phyloP scores from a whole-genome alignment of 2,329 filamentous ascomycete genomes.

The Aspergillus tanneri region DNA sequence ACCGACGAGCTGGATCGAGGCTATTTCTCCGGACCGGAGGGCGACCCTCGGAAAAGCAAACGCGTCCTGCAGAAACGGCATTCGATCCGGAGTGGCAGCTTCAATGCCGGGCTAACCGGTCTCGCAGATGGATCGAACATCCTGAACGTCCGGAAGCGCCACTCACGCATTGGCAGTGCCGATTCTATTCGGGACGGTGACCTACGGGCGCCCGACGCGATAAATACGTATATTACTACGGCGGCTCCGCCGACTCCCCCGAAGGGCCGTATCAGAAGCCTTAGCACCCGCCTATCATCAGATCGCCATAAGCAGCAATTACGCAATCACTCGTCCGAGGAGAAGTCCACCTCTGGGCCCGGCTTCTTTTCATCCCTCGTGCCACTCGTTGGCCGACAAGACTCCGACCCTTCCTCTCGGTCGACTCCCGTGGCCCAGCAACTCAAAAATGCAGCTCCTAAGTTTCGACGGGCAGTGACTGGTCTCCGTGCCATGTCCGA shows the following conservation, averaged over 20 bases:
- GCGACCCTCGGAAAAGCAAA: constrained; percentile 67
- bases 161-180: constrained; percentile 75
- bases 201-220: constrained; percentile 53
- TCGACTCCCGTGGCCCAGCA: constrained; percentile 50
- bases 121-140: constrained; percentile 72
- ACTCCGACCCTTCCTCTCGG: constrained; percentile 52
- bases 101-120: constrained; percentile 70
- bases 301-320: constrained; percentile 43
- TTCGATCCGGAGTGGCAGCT: constrained; percentile 34
- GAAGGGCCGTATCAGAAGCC: constrained; percentile 57
- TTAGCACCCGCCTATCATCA: constrained; percentile 58
- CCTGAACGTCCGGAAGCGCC: constrained; percentile 65
- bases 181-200: constrained; percentile 67
- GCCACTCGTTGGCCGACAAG: constrained; percentile 45
- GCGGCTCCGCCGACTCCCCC: constrained; percentile 62
- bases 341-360: constrained; percentile 44
- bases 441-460: constrained; percentile 59
- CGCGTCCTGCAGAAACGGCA: constrained; percentile 77
- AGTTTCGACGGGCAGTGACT: constrained; percentile 58
- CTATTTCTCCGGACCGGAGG: constrained; percentile 89
- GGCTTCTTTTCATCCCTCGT: constrained; percentile 49
- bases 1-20: constrained; percentile 72
- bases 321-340: constrained; percentile 59
- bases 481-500: constrained; percentile 87
- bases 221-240: too few species aligned